These are phyloP conservation scores for Juglanconis oblonga DNA, from an alignment of 2,329 filamentous ascomycete species.

Conservation along the genomic window DNA sequence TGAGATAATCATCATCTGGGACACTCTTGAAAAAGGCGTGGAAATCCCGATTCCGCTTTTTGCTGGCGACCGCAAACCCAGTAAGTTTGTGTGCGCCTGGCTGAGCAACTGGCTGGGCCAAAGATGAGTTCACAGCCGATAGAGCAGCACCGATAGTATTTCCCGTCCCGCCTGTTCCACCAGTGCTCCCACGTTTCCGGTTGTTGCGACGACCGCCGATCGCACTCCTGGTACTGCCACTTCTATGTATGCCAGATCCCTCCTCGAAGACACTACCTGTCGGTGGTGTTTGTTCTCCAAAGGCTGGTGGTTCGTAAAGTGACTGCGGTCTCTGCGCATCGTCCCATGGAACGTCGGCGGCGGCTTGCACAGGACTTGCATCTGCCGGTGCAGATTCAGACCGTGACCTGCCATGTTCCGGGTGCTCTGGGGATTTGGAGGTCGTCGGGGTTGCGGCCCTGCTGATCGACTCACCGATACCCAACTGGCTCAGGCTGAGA, in stretches of 20 bases:
- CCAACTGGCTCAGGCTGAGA: constrained; percentile 83
- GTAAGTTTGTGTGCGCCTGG: constrained; percentile 72
- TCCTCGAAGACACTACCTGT: constrained; percentile 63
- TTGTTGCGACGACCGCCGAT: constrained; percentile 41
- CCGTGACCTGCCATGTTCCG: constrained; percentile 42
- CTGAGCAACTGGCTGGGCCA: constrained; percentile 61
- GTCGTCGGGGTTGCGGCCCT: constrained; percentile 54
- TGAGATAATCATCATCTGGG: constrained; percentile 94
- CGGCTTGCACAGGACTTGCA: constrained; percentile 23
- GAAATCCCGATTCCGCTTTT: constrained; percentile 94
- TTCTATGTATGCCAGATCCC: constrained; percentile 58
- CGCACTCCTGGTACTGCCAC: constrained; percentile 65
- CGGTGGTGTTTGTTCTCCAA: constrained; percentile 63
- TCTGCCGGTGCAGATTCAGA: constrained; percentile 61
- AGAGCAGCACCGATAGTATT: constrained; percentile 71
- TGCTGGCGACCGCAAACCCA: constrained; percentile 93
- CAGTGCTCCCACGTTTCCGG: constrained; percentile 76
- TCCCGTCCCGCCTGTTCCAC: constrained; percentile 45
- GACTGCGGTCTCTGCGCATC: constrained; percentile 44
- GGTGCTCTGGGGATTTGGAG: constrained; percentile 50
- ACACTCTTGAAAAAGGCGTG: constrained; percentile 93
- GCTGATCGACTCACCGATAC: constrained; percentile 63
- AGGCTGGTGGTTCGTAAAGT: constrained; percentile 43
- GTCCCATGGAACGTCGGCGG: constrained; percentile 35
- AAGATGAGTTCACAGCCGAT: constrained; percentile 64